Percentiles rank a stretch among this genome's conserved stretches.
These are phyloP conservation scores for Xylaria sp. DNA, from an alignment of 2,329 filamentous ascomycete genomes.

Conservation along the genomic window DNA sequence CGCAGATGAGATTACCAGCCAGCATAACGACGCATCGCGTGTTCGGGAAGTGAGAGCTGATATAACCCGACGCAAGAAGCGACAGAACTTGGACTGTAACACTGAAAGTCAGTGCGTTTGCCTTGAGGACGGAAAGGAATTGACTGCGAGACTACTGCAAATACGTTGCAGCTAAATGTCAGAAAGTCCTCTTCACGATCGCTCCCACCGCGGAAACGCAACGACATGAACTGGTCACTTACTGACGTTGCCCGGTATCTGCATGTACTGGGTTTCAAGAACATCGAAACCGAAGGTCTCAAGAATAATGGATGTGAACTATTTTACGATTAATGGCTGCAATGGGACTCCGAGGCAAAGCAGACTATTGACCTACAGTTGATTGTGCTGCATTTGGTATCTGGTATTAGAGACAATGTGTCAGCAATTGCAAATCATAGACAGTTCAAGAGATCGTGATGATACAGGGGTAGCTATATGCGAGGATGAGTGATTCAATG, in stretches of 20 bases:
- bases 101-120: neutral
- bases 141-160: no score
- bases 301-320: conserved; percentile 48
- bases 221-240: conserved; percentile 3
- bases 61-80: conserved; percentile 61
- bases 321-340: neutral
- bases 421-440: neutral
- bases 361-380: conserved; percentile 47
- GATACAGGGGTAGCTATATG: neutral
- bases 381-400: conserved; percentile 68
- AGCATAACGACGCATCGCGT: conserved; percentile 66
- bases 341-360: neutral
- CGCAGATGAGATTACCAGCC: conserved; percentile 65
- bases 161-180: neutral
- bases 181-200: no score
- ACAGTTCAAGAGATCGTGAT: neutral
- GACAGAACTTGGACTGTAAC: conserved; percentile 61
- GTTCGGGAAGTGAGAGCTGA: conserved; percentile 62
- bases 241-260: conserved; percentile 67
- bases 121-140: neutral
- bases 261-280: conserved; percentile 66
- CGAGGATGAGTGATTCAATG: neutral
- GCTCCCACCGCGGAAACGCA: neutral
- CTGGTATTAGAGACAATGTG: neutral
- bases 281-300: conserved; percentile 54